Conservation (phyloP, 2,329 filamentous ascomycete genomes). For the Periconia macrospinosa region DNA sequence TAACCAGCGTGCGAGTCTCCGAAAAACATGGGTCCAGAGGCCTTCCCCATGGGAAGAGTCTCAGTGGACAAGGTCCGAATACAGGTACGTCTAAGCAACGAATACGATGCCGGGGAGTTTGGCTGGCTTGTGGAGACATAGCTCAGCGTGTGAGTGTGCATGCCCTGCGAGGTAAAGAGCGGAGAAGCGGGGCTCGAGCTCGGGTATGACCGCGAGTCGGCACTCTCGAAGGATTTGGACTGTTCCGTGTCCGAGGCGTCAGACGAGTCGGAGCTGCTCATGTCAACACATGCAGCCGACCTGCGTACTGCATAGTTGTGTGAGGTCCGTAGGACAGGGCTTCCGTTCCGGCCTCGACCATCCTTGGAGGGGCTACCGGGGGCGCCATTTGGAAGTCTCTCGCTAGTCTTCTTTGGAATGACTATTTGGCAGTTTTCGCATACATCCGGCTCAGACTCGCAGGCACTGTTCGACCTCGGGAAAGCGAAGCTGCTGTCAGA, state of each 20-base stretch:
- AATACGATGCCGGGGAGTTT: constrained; percentile 56
- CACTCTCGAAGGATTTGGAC: constrained; percentile 39
- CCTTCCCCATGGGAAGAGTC: constrained; percentile 57
- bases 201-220: constrained; percentile 30
- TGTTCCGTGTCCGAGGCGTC: constrained; percentile 43
- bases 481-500: constrained; percentile 34
- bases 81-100: constrained; percentile 58
- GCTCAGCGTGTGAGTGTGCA: constrained; percentile 59
- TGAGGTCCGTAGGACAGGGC: constrained; percentile 58
- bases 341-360: constrained; percentile 53
- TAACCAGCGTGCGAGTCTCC: constrained; percentile 59
- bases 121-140: constrained; percentile 62
- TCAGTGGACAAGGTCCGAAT: constrained; percentile 62
- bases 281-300: constrained; percentile 26
- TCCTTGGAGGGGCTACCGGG: constrained; percentile 55
- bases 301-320: constrained; percentile 57
- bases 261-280: constrained; percentile 39
- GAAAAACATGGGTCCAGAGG: constrained; percentile 61
- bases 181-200: constrained; percentile 45
- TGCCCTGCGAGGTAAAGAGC: constrained; percentile 42
- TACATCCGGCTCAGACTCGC: constrained; percentile 53
- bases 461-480: constrained; percentile 37
- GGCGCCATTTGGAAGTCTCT: constrained; percentile 55
- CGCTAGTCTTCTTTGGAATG: constrained; percentile 57
- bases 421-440: constrained; percentile 62